Evolutionary conservation across 352 stramenopile species (phyloP).

Genomic region (Phytopythium kandeliae): DNA sequence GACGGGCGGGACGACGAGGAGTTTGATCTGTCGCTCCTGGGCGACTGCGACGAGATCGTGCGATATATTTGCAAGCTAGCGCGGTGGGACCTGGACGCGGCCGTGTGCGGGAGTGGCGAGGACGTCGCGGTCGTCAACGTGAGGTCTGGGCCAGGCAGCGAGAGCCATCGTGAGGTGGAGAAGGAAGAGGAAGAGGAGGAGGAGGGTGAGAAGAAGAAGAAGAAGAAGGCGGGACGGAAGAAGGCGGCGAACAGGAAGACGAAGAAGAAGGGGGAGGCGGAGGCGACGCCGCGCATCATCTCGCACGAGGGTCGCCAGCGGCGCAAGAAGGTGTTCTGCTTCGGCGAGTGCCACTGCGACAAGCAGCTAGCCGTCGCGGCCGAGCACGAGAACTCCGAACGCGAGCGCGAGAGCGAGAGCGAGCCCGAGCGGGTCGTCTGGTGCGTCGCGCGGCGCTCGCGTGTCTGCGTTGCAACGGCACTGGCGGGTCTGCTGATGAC

Average conservation of each 20-base stretch:
- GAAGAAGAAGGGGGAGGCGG: no score
- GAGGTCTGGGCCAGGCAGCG: not conserved
- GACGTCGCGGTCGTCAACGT: not conserved
- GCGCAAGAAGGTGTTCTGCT: slow-evolving; percentile 25
- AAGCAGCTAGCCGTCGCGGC: slow-evolving; percentile 26
- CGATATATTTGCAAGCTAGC: slow-evolving; percentile 54
- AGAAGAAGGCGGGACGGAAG: not conserved
- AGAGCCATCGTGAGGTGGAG: no score
- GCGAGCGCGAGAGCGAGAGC: slow-evolving; percentile 21
- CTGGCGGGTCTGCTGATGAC: not conserved
- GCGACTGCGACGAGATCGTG: slow-evolving; percentile 75
- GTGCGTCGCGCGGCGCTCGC: slow-evolving; percentile 13
- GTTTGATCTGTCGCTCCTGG: slow-evolving; percentile 80
- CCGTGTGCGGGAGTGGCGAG: not conserved
- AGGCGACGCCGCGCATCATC: slow-evolving; percentile 14
- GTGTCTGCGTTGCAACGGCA: no score
- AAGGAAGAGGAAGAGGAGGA: slow-evolving; percentile 3
- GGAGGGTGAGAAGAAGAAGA: slow-evolving; percentile 11
- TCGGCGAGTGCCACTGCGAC: slow-evolving; percentile 46
- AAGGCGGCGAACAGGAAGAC: no score
- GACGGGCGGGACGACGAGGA: slow-evolving; percentile 45
- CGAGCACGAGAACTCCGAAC: slow-evolving; percentile 19
- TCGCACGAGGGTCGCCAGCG: slow-evolving; percentile 14
- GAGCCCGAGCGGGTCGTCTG: slow-evolving; percentile 38
- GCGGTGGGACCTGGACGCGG: slow-evolving; percentile 33